A percentile compares a stretch with the other conserved stretches of the same genome.
Evolutionary conservation across 148 eudicot species (phyloP).

Genomic region (Salicornia ramosissima): DNA sequence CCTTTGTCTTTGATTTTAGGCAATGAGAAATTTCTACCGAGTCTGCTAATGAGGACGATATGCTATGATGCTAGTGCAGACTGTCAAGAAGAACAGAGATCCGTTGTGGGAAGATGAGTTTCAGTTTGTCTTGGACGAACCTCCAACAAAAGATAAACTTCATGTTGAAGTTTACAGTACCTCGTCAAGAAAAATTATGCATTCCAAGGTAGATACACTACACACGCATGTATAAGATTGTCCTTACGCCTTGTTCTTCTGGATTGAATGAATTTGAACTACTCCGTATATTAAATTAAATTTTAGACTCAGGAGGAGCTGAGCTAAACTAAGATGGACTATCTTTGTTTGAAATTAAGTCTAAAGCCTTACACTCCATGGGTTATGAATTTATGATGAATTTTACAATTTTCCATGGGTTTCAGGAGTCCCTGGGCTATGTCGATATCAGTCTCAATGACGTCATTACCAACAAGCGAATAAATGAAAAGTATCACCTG

Average conservation of each 20-base stretch:
- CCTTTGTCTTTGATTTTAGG: neutral
- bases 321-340: too few species aligned
- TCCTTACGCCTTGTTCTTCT: too few species aligned
- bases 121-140: constrained; percentile 56
- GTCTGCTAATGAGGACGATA: neutral
- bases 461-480: constrained; percentile 75
- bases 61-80: constrained; percentile 33
- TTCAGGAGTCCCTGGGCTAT: constrained; percentile 80
- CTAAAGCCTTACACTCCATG: too few species aligned
- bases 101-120: constrained; percentile 80
- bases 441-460: constrained; percentile 66
- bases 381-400: too few species aligned
- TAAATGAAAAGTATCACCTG: constrained; percentile 74
- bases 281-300: too few species aligned
- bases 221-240: too few species aligned
- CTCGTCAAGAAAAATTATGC: constrained; percentile 59
- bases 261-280: too few species aligned
- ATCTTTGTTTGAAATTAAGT: too few species aligned
- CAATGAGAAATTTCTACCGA: neutral
- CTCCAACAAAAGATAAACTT: constrained; percentile 55
- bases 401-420: neutral
- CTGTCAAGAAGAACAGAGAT: constrained; percentile 70
- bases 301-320: too few species aligned
- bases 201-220: constrained; percentile 57
- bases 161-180: constrained; percentile 67